Evolutionary conservation across 2,329 filamentous ascomycete species (phyloP).

Genomic region (Cordyceps cateniannulata): DNA sequence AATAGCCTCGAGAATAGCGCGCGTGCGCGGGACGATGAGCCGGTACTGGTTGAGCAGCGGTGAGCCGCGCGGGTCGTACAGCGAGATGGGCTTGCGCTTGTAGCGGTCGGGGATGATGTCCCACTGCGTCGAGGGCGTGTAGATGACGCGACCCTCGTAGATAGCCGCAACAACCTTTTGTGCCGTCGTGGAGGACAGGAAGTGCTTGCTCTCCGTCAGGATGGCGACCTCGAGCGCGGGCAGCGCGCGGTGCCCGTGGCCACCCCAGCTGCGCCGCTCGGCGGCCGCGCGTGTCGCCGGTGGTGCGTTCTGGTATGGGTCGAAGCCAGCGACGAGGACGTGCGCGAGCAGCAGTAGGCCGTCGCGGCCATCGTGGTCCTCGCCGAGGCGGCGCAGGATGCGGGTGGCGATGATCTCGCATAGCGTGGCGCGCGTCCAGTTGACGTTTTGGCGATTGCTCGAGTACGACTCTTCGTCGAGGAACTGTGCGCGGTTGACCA

Average conservation of each 20-base stretch:
- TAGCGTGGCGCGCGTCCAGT: slow-evolving; percentile 67
- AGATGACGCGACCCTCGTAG: slow-evolving; percentile 72
- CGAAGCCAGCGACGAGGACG: slow-evolving; percentile 75
- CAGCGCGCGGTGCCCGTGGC: slow-evolving; percentile 48
- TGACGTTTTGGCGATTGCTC: slow-evolving; percentile 73
- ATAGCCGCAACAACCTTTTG: slow-evolving; percentile 79
- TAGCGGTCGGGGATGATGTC: slow-evolving; percentile 82
- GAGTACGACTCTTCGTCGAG: slow-evolving; percentile 69
- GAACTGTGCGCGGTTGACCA: slow-evolving; percentile 77
- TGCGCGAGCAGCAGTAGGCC: slow-evolving; percentile 70
- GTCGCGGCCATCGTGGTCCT: slow-evolving; percentile 64
- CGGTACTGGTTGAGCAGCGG: slow-evolving; percentile 80
- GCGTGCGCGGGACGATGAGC: slow-evolving; percentile 71
- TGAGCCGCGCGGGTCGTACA: slow-evolving; percentile 71
- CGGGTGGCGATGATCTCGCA: slow-evolving; percentile 77
- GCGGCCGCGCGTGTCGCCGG: slow-evolving; percentile 56
- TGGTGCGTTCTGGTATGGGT: slow-evolving; percentile 79
- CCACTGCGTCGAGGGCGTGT: slow-evolving; percentile 74
- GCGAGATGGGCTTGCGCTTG: slow-evolving; percentile 73
- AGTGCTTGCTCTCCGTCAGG: slow-evolving; percentile 71
- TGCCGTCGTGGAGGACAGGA: slow-evolving; percentile 70
- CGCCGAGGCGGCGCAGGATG: slow-evolving; percentile 70
- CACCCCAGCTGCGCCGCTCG: slow-evolving; percentile 41
- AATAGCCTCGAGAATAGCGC: slow-evolving; percentile 66
- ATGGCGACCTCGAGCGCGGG: slow-evolving; percentile 80